phyloP scores from a whole-genome alignment of 208 protist genomes.

The Jaenimonas drosophilae region DNA sequence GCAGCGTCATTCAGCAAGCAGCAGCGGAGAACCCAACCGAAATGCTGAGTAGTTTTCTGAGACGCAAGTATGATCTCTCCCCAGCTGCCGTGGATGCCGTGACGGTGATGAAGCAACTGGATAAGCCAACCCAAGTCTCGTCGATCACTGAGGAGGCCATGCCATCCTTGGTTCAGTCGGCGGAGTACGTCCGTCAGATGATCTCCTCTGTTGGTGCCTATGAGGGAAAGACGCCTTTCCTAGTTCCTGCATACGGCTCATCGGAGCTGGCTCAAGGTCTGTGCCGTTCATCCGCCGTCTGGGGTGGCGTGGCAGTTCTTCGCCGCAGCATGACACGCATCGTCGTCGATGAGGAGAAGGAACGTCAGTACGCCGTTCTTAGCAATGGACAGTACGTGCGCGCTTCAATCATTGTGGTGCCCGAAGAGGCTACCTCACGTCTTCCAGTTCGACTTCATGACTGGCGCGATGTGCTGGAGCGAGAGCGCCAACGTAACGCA shows the following conservation, averaged over 20 bases:
- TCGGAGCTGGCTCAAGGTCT: conserved; percentile 81
- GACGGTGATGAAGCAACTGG: conserved; percentile 55
- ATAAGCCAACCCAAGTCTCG: conserved; percentile 5
- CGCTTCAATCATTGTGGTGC: conserved; percentile 41
- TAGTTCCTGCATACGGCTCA: conserved; percentile 69
- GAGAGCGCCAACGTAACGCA: conserved; percentile 3
- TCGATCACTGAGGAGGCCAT: not conserved
- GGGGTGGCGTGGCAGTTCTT: conserved; percentile 71
- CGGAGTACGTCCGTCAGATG: conserved; percentile 42
- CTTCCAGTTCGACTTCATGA: conserved; percentile 8
- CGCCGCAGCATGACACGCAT: conserved; percentile 40
- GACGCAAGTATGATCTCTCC: conserved; percentile 32
- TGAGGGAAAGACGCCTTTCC: conserved; percentile 56
- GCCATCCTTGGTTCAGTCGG: conserved; percentile 15
- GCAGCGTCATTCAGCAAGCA: not conserved
- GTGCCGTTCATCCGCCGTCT: conserved; percentile 81
- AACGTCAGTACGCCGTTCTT: conserved; percentile 41
- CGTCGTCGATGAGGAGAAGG: conserved; percentile 14
- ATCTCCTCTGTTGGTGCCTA: conserved; percentile 75
- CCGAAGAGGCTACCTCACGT: conserved; percentile 8
- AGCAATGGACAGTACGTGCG: conserved; percentile 75
- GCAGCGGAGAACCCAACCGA: conserved; percentile 7
- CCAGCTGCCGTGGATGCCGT: conserved; percentile 33
- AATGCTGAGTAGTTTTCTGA: conserved; percentile 30
- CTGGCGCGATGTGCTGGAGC: conserved; percentile 6